Conservation (phyloP, 1,139 yeast genomes). For the Ogataea hybrid region DNA sequence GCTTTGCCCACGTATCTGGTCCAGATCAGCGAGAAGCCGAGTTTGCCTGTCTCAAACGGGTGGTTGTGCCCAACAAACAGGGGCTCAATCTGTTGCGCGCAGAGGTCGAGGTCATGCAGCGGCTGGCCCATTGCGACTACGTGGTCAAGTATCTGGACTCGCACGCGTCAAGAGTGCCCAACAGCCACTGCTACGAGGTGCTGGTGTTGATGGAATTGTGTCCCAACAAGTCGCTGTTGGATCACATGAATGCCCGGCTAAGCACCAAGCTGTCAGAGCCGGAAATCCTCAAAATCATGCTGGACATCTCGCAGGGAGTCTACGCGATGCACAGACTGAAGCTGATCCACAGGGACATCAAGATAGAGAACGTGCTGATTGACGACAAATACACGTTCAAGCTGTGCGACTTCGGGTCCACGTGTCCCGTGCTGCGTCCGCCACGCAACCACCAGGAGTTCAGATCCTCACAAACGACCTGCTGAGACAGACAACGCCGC, state of each 20-base stretch:
- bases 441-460: conserved; percentile 68
- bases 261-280: conserved; percentile 76
- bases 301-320: conserved; percentile 78
- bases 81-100: conserved; percentile 67
- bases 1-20: conserved; percentile 62
- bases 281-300: conserved; percentile 81
- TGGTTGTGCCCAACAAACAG: conserved; percentile 69
- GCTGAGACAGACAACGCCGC: conserved; percentile 94
- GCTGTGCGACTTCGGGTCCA: conserved; percentile 93
- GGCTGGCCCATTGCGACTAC: conserved; percentile 71
- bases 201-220: conserved; percentile 92
- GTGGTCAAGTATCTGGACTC: conserved; percentile 92
- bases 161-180: conserved; percentile 74
- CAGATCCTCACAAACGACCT: conserved; percentile 76
- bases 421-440: conserved; percentile 64
- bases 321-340: conserved; percentile 83
- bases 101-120: conserved; percentile 82
- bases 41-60: conserved; percentile 71
- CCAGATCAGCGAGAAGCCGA: conserved; percentile 38
- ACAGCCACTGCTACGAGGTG: conserved; percentile 66
- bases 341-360: conserved; percentile 87
- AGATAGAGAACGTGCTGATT: conserved; percentile 90
- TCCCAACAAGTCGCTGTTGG: conserved; percentile 80
- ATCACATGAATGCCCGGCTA: conserved; percentile 90
- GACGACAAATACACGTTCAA: conserved; percentile 72